Conservation (phyloP, 225 moss, liverwort and hornwort genomes). For the Polytrichum commune region DNA sequence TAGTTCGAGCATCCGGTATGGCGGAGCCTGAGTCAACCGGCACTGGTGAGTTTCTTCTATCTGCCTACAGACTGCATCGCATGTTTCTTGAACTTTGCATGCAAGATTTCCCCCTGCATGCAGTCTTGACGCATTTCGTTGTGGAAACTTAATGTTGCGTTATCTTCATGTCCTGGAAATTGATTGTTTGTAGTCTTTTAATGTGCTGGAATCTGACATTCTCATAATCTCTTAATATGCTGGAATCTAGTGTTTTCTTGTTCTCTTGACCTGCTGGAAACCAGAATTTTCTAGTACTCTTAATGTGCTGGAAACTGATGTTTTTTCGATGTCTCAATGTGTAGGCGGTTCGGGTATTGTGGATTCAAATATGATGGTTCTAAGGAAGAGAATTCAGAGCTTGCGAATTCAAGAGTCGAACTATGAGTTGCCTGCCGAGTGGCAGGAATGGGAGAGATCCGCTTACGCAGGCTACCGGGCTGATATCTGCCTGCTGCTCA, state of each 20-base stretch:
- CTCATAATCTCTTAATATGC: too few species aligned
- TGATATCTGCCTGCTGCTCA: slow-evolving; percentile 60
- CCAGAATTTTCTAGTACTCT: too few species aligned
- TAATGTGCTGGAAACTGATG: background rate
- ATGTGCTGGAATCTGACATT: slow-evolving; percentile 19
- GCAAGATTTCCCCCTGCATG: background rate
- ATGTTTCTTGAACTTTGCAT: background rate
- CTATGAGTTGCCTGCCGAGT: slow-evolving; percentile 58
- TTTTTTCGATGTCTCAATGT: background rate
- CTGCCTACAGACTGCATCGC: too few species aligned
- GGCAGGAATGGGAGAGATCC: slow-evolving; percentile 92
- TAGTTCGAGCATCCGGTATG: slow-evolving; percentile 39
- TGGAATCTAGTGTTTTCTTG: background rate
- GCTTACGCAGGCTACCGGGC: slow-evolving; percentile 70
- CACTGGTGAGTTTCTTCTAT: slow-evolving; percentile 20
- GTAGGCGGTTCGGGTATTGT: slow-evolving; percentile 63
- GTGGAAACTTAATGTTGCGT: too few species aligned
- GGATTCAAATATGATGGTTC: slow-evolving; percentile 80
- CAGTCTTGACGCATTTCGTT: too few species aligned
- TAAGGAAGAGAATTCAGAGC: slow-evolving; percentile 81
- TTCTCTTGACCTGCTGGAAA: slow-evolving; percentile 23
- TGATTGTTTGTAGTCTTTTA: background rate
- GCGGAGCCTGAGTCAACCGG: slow-evolving; percentile 45
- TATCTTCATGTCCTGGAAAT: too few species aligned
- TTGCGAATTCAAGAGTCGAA: slow-evolving; percentile 64